A percentile compares a stretch with the other conserved stretches of the same genome.
Evolutionary conservation across 148 eudicot genomes (phyloP).

Genomic region (Amaranthus cruentus): DNA sequence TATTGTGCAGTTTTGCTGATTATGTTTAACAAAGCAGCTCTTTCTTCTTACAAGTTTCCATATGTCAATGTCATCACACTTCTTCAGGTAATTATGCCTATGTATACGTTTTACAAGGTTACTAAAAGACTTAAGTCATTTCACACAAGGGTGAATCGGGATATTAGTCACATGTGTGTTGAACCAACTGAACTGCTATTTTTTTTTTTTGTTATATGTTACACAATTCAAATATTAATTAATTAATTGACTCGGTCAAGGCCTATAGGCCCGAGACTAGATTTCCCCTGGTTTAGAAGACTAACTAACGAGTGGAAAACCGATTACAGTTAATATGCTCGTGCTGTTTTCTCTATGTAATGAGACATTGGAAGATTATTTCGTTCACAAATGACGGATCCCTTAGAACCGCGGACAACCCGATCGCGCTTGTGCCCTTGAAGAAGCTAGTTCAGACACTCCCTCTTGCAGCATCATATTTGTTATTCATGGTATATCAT

Average conservation of each 20-base stretch:
- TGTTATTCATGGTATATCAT: conserved; percentile 64
- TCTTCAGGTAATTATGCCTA: conserved; percentile 46
- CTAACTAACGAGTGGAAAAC: neutral
- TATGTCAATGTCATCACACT: conserved; percentile 81
- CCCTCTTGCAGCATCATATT: conserved; percentile 61
- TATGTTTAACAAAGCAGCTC: conserved; percentile 75
- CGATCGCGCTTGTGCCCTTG: conserved; percentile 42
- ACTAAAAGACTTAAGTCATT: too few relatives aligned
- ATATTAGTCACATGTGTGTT: neutral
- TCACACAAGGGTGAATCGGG: too few relatives aligned
- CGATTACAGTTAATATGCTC: conserved; percentile 54
- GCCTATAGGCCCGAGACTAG: neutral
- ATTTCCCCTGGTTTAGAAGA: neutral
- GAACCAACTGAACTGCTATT: neutral
- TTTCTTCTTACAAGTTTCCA: conserved; percentile 71
- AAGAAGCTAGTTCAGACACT: conserved; percentile 47
- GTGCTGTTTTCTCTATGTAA: conserved; percentile 45
- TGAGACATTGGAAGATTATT: conserved; percentile 50
- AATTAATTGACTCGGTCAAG: neutral
- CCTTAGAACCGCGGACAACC: conserved; percentile 12
- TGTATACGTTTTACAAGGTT: neutral
- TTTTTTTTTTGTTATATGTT: too few relatives aligned
- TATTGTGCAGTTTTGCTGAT: conserved; percentile 56
- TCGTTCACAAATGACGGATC: conserved; percentile 43
- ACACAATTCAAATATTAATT: neutral